Evolutionary conservation across 129 eudicot genomes (phyloP).

Genomic region (Helianthus tuberosus): DNA sequence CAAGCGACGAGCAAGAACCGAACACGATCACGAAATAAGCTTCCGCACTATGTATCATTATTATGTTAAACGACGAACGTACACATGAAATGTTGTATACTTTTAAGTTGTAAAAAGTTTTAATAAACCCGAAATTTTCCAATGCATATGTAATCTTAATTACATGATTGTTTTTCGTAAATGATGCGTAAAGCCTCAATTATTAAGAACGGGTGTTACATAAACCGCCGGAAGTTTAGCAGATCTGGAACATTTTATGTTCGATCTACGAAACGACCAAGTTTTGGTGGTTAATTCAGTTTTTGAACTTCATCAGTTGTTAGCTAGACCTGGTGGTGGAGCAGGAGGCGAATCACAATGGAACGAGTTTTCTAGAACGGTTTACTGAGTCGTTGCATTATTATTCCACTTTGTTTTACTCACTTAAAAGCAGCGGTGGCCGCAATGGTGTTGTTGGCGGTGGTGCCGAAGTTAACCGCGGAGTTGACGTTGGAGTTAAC

Average conservation of each 20-base stretch:
- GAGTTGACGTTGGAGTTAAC: constrained; percentile 4
- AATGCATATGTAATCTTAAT: too few relatives aligned
- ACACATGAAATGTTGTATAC: too few relatives aligned
- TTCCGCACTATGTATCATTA: too few relatives aligned
- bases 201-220: too few relatives aligned
- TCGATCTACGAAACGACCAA: constrained; percentile 56
- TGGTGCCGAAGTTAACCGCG: constrained; percentile 23
- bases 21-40: too few relatives aligned
- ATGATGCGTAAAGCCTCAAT: too few relatives aligned
- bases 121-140: too few relatives aligned
- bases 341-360: constrained; percentile 78
- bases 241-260: constrained; percentile 66
- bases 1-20: too few relatives aligned
- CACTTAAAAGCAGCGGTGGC: constrained; percentile 60
- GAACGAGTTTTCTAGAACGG: constrained; percentile 64
- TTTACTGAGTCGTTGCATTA: constrained; percentile 79
- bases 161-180: too few relatives aligned
- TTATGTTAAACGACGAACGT: too few relatives aligned
- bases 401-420: constrained; percentile 78
- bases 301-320: constrained; percentile 66
- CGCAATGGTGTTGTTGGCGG: too few relatives aligned
- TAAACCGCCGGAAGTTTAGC: constrained; percentile 57
- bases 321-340: constrained; percentile 71
- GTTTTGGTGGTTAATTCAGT: constrained; percentile 77
- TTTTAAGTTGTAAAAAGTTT: too few relatives aligned